Base-by-base conservation (phyloP, 371 early-diverging fungal species). In the Actinomucor elegans region DNA sequence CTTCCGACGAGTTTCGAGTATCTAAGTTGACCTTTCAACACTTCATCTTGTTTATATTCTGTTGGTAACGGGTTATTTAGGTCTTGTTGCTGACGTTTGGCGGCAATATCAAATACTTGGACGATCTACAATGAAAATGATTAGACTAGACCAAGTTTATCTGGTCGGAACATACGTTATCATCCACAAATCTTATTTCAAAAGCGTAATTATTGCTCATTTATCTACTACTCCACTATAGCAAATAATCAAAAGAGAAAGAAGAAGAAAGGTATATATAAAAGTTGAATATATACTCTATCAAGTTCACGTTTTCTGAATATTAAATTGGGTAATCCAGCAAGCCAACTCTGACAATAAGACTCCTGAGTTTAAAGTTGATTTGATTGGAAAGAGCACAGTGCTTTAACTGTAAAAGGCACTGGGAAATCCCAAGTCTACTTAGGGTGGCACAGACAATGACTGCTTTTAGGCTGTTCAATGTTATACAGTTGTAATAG, bases 151-250 rank as follows among this genome's bases (percentile, higher is more conserved):
- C 11, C n/a, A n/a, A n/a, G n/a, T n/a, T n/a, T n/a, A n/a, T n/a
- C n/a, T n/a, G n/a, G n/a, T n/a, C n/a, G n/a, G n/a, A n/a, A n/a
- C n/a, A 35, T 48, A 63, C 72, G 44, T 72, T 57, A 52, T 69
- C 57, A 35, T 72, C 67, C 21, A 69, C 57, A 47, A 72, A 72
- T 41, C 73, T 61, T 6, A 72, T 72, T 51, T 72, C 73, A 49
- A 53, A 72, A 18, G 73, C 73, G 31, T 54, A 51, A 24, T 40
- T 43, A 35, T 48, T 41, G n/a, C n/a, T n/a, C n/a, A n/a, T n/a
- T n/a, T n/a, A n/a, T n/a, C n/a, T n/a, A n/a, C n/a, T n/a, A n/a
- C n/a, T n/a, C n/a, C n/a, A n/a, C n/a, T n/a, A n/a, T n/a, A n/a
- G n/a, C n/a, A n/a, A n/a, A n/a, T n/a, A n/a, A n/a, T n/a, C n/a